phyloP scores from a whole-genome alignment of 208 protist genomes.

The Jaenimonas drosophilae region DNA sequence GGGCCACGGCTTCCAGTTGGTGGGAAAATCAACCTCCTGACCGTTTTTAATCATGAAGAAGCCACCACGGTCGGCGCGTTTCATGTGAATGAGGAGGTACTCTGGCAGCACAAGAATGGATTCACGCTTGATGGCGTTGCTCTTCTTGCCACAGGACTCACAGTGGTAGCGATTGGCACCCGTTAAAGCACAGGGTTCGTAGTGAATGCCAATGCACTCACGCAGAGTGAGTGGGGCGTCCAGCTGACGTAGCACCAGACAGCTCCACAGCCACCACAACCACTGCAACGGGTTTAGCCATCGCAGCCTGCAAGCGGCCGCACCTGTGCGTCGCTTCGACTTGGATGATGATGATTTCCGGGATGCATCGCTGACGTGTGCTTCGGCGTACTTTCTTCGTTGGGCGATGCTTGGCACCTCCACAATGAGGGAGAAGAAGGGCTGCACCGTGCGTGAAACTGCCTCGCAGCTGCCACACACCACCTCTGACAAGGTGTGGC shows the following conservation, averaged over 20 bases:
- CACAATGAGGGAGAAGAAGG: constrained; percentile 66
- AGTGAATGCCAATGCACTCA: constrained; percentile 86
- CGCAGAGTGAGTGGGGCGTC: constrained; percentile 63
- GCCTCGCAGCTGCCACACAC: constrained; percentile 50
- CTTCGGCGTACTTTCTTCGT: constrained; percentile 28
- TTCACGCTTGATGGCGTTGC: constrained; percentile 70
- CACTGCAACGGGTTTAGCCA: no score
- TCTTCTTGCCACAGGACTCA: constrained; percentile 41
- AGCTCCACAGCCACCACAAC: no score
- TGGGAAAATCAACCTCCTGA: constrained; percentile 71
- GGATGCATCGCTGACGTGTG: constrained; percentile 9
- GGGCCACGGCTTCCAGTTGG: constrained; percentile 39
- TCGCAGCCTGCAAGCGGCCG: no score
- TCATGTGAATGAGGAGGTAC: constrained; percentile 82
- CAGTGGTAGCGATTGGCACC: constrained; percentile 76
- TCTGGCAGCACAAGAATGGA: constrained; percentile 66
- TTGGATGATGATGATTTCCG: neutral
- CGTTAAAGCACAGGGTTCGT: constrained; percentile 47
- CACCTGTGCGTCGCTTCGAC: neutral
- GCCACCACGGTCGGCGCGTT: constrained; percentile 63
- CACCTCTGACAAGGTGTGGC: constrained; percentile 59
- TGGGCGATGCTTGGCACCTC: constrained; percentile 49
- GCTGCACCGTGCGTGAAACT: constrained; percentile 52
- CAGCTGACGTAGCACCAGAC: no score
- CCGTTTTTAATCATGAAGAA: constrained; percentile 79